Evolutionary conservation across 257 asterid species (phyloP).

Genomic region (Nicotiana otophora): DNA sequence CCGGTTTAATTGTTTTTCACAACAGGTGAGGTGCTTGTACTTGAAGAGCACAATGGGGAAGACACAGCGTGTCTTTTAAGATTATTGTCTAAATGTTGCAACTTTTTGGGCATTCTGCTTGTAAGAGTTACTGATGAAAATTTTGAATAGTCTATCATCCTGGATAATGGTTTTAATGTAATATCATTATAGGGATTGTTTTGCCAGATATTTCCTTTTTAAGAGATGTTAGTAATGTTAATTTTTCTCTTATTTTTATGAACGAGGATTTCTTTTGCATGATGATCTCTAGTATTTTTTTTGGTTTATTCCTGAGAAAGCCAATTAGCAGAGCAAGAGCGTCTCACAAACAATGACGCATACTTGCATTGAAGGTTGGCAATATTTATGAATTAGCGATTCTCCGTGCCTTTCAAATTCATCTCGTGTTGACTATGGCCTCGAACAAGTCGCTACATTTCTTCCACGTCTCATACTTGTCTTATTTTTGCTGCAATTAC

Average conservation of each 20-base stretch:
- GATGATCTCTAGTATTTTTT: not conserved
- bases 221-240: not conserved
- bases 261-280: not conserved
- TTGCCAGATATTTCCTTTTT: not conserved
- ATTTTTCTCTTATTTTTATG: not conserved
- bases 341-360: not conserved
- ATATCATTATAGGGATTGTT: not conserved
- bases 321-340: not conserved
- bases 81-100: not conserved
- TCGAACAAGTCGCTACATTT: too few relatives aligned
- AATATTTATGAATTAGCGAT: not conserved
- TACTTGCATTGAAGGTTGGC: not conserved
- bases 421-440: not conserved
- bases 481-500: too few relatives aligned
- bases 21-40: constrained; percentile 24
- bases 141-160: not conserved
- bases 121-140: not conserved
- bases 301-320: not conserved
- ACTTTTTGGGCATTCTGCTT: not conserved
- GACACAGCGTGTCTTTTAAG: constrained; percentile 16
- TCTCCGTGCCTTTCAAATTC: not conserved
- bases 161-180: not conserved
- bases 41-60: constrained; percentile 28
- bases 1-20: not conserved
- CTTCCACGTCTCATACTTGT: too few relatives aligned